Evolutionary conservation across 2,329 filamentous ascomycete species (phyloP).

Genomic region (Aspergillus piperis): DNA sequence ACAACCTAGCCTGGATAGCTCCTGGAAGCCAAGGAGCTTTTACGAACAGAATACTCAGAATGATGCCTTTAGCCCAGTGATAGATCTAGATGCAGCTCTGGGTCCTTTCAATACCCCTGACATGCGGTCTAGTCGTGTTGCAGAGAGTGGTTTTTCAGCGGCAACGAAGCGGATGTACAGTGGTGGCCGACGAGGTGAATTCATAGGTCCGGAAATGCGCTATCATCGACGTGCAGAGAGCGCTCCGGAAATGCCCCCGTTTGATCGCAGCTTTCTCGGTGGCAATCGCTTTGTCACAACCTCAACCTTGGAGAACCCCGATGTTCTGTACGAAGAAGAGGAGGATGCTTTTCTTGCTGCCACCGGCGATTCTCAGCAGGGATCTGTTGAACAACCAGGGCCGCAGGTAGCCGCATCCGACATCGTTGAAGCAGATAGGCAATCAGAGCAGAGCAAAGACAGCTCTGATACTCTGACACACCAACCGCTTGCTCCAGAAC

Average conservation of each 20-base stretch:
- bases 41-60: constrained; percentile 53
- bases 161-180: constrained; percentile 51
- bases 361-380: constrained; percentile 32
- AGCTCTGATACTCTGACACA: constrained; percentile 32
- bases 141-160: constrained; percentile 41
- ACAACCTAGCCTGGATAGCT: constrained; percentile 33
- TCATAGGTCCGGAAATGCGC: constrained; percentile 51
- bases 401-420: constrained; percentile 8
- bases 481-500: constrained; percentile 16
- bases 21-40: constrained; percentile 48
- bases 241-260: constrained; percentile 51
- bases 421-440: constrained; percentile 19
- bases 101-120: constrained; percentile 81
- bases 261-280: constrained; percentile 46
- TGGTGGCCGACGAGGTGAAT: constrained; percentile 49
- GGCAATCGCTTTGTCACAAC: constrained; percentile 41
- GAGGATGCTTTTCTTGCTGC: constrained; percentile 52
- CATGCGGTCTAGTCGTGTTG: constrained; percentile 35
- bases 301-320: constrained; percentile 43
- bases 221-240: constrained; percentile 54
- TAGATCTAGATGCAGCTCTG: constrained; percentile 90
- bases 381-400: constrained; percentile 16
- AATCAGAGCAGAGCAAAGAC: constrained; percentile 28
- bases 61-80: constrained; percentile 74
- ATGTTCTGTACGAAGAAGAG: constrained; percentile 55